Evolutionary conservation across 1,284 basidiomycete species (phyloP).

Genomic region (Rugosomyces carneus): DNA sequence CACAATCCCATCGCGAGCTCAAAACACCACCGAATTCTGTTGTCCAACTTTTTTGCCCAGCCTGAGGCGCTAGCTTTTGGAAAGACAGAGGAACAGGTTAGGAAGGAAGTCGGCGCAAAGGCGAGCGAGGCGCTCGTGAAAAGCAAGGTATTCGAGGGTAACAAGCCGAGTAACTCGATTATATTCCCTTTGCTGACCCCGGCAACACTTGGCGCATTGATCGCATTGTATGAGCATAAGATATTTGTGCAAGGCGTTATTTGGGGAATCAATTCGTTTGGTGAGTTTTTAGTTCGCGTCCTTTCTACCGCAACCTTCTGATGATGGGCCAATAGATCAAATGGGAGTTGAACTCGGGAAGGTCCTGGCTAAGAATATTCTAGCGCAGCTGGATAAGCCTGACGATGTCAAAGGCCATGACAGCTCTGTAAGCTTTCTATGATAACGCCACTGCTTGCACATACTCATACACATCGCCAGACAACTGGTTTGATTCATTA

Average conservation of each 20-base stretch:
- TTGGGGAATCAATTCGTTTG: constrained; percentile 98
- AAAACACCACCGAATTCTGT: constrained; percentile 94
- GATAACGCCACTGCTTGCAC: not conserved
- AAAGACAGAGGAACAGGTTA: constrained; percentile 89
- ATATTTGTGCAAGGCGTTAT: constrained; percentile 96
- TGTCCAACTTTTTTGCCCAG: constrained; percentile 98
- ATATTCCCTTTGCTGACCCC: constrained; percentile 93
- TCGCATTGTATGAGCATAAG: constrained; percentile 98
- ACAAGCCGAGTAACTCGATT: constrained; percentile 95
- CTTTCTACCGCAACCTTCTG: not conserved
- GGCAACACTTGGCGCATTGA: constrained; percentile 79
- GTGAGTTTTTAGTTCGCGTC: constrained; percentile 32
- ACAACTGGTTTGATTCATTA: constrained; percentile 93
- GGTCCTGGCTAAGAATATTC: constrained; percentile 92
- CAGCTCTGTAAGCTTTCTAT: constrained; percentile 60
- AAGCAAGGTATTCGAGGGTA: constrained; percentile 97
- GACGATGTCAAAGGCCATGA: constrained; percentile 89
- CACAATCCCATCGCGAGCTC: constrained; percentile 86
- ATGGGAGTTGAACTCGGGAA: constrained; percentile 98
- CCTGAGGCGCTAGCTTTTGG: constrained; percentile 97
- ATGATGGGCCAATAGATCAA: constrained; percentile 49
- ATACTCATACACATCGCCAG: constrained; percentile 30
- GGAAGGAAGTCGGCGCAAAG: constrained; percentile 71
- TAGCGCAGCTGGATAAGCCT: constrained; percentile 79
- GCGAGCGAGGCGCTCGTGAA: constrained; percentile 85